These are phyloP conservation scores for Haplosporangium sp. DNA, from an alignment of 371 early-diverging fungal genomes.

Conservation along the genomic window DNA sequence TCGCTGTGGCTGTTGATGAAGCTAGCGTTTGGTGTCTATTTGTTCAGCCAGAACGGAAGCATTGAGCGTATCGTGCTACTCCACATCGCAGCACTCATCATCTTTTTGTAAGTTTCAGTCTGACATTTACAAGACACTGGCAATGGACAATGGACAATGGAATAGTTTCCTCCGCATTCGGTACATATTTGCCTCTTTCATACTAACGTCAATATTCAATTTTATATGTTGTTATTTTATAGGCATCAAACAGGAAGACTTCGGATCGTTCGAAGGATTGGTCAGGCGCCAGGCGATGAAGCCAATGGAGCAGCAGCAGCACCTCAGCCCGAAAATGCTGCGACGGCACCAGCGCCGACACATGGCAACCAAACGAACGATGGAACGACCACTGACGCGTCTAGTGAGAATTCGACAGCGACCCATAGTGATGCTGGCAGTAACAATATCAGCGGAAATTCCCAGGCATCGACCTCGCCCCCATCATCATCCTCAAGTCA, in stretches of 20 bases:
- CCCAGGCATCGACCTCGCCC: too few relatives aligned
- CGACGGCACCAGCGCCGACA: neutral
- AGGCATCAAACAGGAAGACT: conserved; percentile 58
- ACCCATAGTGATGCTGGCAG: neutral
- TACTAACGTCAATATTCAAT: neutral
- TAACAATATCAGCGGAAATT: neutral
- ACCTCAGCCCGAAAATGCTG: neutral
- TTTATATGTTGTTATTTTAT: neutral
- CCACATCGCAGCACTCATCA: conserved; percentile 48
- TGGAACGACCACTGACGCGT: neutral
- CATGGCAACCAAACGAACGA: too few relatives aligned
- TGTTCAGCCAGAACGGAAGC: conserved; percentile 58
- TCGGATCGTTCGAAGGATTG: conserved; percentile 53
- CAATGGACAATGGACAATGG: too few relatives aligned
- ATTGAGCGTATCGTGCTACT: conserved; percentile 54
- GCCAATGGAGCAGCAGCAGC: conserved; percentile 17
- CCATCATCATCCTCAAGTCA: too few relatives aligned
- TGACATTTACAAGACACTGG: neutral
- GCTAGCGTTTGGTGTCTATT: conserved; percentile 52
- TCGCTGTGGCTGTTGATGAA: conserved; percentile 55
- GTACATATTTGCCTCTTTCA: conserved; percentile 53
- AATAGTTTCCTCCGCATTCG: conserved; percentile 13
- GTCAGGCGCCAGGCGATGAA: conserved; percentile 17
- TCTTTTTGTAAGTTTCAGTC: conserved; percentile 53
- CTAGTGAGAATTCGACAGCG: too few relatives aligned